These are phyloP conservation scores for Epichloe hybrida DNA, from an alignment of 2,329 filamentous ascomycete genomes.

Conservation along the genomic window DNA sequence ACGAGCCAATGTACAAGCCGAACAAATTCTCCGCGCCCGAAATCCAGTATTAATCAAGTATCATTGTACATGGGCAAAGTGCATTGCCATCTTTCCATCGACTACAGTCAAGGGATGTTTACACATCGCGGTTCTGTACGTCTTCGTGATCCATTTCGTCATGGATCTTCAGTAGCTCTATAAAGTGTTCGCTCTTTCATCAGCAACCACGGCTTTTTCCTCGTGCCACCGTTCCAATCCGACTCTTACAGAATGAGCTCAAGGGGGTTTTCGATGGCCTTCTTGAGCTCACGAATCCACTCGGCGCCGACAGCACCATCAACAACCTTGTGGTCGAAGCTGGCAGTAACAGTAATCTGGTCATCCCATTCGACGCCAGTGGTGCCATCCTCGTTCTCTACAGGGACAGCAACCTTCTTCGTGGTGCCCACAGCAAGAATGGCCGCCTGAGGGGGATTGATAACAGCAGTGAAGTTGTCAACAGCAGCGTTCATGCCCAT, in stretches of 20 bases:
- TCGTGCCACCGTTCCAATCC: neutral
- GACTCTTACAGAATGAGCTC: constrained; percentile 65
- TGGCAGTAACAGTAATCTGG: constrained; percentile 86
- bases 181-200: constrained; percentile 8
- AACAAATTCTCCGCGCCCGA: constrained; percentile 14
- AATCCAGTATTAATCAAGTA: constrained; percentile 27
- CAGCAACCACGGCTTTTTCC: constrained; percentile 1
- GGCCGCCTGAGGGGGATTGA: constrained; percentile 94
- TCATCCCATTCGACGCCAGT: constrained; percentile 78
- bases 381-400: constrained; percentile 71
- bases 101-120: constrained; percentile 3
- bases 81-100: constrained; percentile 14
- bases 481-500: constrained; percentile 99
- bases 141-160: constrained; percentile 2
- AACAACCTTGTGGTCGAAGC: constrained; percentile 98
- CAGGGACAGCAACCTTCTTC: constrained; percentile 85
- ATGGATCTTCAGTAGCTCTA: constrained; percentile 7
- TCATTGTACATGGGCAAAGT: constrained; percentile 28
- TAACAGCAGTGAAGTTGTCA: constrained; percentile 93
- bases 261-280: constrained; percentile 92
- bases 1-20: constrained; percentile 17
- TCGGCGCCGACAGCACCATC: constrained; percentile 93
- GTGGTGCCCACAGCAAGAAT: constrained; percentile 92
- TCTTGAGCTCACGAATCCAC: constrained; percentile 95
- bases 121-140: neutral